These are phyloP conservation scores for Colletotrichum endophyticum DNA, from an alignment of 2,329 filamentous ascomycete genomes.

Conservation along the genomic window DNA sequence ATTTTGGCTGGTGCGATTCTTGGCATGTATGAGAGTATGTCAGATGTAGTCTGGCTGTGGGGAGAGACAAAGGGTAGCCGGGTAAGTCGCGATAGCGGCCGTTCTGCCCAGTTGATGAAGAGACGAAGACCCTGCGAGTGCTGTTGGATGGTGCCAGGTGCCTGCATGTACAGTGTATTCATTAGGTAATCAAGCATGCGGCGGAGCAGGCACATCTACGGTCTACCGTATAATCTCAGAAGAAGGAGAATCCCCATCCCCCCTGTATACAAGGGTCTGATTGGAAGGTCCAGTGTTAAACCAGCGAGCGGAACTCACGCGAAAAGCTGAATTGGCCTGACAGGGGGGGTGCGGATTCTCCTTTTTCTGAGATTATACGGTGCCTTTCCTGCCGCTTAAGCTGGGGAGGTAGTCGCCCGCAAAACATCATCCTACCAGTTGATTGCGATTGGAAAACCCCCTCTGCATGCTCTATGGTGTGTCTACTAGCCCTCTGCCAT, in stretches of 20 bases:
- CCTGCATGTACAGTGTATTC: not conserved
- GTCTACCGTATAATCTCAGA: too few species aligned
- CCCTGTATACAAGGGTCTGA: too few species aligned
- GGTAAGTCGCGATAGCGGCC: not conserved
- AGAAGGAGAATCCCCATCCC: too few species aligned
- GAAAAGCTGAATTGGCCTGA: too few species aligned
- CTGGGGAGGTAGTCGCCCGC: not conserved
- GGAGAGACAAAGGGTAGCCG: not conserved
- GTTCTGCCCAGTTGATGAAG: not conserved
- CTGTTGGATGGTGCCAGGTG: not conserved
- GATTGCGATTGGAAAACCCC: not conserved
- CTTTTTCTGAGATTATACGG: too few species aligned
- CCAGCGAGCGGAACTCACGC: too few species aligned
- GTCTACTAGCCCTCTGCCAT: too few species aligned
- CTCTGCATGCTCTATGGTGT: not conserved
- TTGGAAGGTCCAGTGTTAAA: too few species aligned
- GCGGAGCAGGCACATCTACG: not conserved
- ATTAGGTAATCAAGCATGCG: not conserved
- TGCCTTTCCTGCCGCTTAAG: not conserved
- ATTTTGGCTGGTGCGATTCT: slow-evolving; percentile 55
- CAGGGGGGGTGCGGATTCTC: too few species aligned
- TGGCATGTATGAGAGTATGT: not conserved
- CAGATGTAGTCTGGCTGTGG: not conserved
- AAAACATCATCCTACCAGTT: not conserved
- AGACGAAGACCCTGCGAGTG: not conserved